A percentile compares a stretch with the other conserved stretches of the same genome.
These are phyloP conservation scores for Phytophthora palmivora DNA, from an alignment of 352 stramenopile species.

Conservation along the genomic window DNA sequence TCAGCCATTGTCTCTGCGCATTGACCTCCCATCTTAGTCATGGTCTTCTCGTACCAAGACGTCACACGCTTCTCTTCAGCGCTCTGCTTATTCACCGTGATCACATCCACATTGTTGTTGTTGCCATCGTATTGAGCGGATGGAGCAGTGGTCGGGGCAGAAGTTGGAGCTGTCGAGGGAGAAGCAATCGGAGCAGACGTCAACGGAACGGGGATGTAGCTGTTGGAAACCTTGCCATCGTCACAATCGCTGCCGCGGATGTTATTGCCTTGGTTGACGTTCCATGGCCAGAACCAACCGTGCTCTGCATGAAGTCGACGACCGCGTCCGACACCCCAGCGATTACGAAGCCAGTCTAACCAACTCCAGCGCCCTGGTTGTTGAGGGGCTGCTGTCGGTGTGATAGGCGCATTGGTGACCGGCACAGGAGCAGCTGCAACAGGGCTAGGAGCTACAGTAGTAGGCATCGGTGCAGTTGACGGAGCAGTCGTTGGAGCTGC, in stretches of 20 bases:
- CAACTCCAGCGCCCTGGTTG: slow-evolving; percentile 7
- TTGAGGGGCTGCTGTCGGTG: no score
- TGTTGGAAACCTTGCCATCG: neutral
- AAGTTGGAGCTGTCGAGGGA: neutral
- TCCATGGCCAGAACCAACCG: slow-evolving; percentile 13
- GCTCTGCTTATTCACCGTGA: slow-evolving; percentile 34
- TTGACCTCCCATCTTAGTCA: slow-evolving; percentile 39
- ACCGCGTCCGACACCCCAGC: slow-evolving; percentile 16
- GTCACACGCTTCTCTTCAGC: slow-evolving; percentile 37
- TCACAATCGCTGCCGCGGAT: slow-evolving; percentile 7
- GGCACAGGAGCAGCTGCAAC: slow-evolving; percentile 10
- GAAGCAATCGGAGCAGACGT: neutral
- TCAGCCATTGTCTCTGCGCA: slow-evolving; percentile 46
- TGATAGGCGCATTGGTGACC: no score
- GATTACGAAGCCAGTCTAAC: slow-evolving; percentile 23
- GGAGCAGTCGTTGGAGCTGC: neutral
- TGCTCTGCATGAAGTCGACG: slow-evolving; percentile 28
- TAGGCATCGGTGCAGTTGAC: neutral
- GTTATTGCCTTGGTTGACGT: slow-evolving; percentile 5
- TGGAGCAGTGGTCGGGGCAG: neutral
- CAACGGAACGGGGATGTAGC: neutral
- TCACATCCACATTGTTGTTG: slow-evolving; percentile 44
- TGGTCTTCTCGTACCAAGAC: slow-evolving; percentile 50
- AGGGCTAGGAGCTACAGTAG: neutral
- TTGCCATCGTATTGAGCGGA: slow-evolving; percentile 26